Evolutionary conservation across 495 filamentous ascomycete genomes (phyloP).

Genomic region (Podospora pseudopauciseta): DNA sequence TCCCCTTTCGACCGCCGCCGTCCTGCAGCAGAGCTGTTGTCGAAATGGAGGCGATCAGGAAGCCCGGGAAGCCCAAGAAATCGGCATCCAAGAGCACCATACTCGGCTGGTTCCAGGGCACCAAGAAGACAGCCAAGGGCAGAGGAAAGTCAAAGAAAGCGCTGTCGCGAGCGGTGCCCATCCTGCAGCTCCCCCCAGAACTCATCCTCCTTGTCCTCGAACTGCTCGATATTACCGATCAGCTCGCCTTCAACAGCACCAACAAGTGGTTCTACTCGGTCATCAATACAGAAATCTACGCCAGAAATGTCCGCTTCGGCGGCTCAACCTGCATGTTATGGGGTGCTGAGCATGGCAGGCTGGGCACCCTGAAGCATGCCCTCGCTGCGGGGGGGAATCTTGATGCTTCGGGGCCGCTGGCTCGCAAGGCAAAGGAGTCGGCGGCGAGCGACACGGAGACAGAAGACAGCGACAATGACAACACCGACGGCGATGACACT

Average conservation of each 20-base stretch:
- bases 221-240: conserved; percentile 18
- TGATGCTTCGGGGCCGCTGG: conserved; percentile 21
- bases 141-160: conserved; percentile 8
- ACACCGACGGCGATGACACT: background rate
- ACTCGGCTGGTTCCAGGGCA: background rate
- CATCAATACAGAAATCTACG: conserved; percentile 25
- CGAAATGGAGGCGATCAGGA: conserved; percentile 16
- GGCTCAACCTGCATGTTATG: conserved; percentile 21
- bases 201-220: conserved; percentile 30
- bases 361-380: conserved; percentile 30
- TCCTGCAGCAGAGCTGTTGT: background rate
- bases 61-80: conserved; percentile 13
- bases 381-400: conserved; percentile 26
- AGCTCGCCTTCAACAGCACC: conserved; percentile 19
- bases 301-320: conserved; percentile 20
- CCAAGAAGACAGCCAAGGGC: conserved; percentile 9
- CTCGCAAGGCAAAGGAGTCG: conserved; percentile 12
- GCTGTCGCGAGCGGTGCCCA: conserved; percentile 6
- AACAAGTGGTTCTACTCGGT: conserved; percentile 23
- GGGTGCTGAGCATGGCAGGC: conserved; percentile 24
- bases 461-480: conserved; percentile 5
- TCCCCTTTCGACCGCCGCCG: background rate
- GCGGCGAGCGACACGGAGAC: conserved; percentile 3
- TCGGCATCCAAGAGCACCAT: conserved; percentile 7
- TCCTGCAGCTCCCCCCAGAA: conserved; percentile 26